Evolutionary conservation across 371 early-diverging fungal genomes (phyloP).

Genomic region (Catenaria anguillulae): DNA sequence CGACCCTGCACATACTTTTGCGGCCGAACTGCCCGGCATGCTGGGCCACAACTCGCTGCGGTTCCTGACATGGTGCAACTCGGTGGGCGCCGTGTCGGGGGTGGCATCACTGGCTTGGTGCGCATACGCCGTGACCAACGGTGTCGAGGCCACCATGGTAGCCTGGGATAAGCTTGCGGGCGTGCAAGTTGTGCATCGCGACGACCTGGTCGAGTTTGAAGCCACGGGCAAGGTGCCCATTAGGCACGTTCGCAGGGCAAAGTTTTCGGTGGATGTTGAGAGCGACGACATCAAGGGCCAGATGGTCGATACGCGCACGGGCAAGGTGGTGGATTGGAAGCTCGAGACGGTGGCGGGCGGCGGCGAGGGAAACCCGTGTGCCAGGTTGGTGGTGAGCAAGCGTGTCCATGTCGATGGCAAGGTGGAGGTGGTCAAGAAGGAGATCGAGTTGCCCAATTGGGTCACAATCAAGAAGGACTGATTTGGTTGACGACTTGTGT

Average conservation of each 20-base stretch:
- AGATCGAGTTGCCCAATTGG: background rate
- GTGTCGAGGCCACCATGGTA: constrained; percentile 1
- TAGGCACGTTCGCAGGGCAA: background rate
- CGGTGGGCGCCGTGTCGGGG: background rate
- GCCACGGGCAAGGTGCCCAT: background rate
- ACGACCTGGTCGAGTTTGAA: constrained; percentile 1
- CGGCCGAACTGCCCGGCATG: background rate
- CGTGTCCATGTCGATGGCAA: background rate
- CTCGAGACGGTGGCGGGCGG: background rate
- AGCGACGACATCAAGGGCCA: background rate
- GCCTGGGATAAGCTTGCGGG: constrained; percentile 5
- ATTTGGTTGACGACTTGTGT: too few species aligned
- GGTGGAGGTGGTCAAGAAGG: background rate
- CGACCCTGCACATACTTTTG: background rate
- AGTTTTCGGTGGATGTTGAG: background rate
- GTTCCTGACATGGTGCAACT: constrained; percentile 3
- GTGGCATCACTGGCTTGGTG: background rate
- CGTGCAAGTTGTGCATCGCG: background rate
- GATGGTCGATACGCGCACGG: background rate
- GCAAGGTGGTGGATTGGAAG: background rate
- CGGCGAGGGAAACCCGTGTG: background rate
- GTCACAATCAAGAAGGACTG: background rate
- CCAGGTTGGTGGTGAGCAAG: background rate
- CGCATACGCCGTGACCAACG: constrained; percentile 1
- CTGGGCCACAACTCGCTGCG: constrained; percentile 7